A percentile compares a stretch with the other conserved stretches of the same genome.
These are phyloP conservation scores for Aspergillus cavernicola DNA, from an alignment of 495 filamentous ascomycete species.

Conservation along the genomic window DNA sequence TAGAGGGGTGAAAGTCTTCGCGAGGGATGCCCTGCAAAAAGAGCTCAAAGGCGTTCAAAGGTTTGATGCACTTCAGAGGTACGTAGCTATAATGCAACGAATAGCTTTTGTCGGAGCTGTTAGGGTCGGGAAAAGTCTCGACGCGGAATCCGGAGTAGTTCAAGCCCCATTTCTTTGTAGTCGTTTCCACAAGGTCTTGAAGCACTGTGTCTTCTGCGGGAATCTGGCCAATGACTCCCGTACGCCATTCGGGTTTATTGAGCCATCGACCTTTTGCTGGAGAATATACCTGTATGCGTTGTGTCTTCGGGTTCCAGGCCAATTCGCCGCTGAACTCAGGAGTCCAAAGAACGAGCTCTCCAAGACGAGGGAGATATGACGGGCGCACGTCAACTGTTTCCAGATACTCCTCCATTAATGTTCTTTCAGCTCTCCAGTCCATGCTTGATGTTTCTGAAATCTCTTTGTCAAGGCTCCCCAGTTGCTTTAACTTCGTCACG, in stretches of 20 bases:
- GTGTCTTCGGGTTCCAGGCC: constrained; percentile 25
- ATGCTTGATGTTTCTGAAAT: constrained; percentile 47
- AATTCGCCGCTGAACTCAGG: constrained; percentile 36
- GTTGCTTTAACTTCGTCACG: constrained; percentile 44
- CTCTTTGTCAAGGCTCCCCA: constrained; percentile 33
- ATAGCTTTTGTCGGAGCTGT: constrained; percentile 46
- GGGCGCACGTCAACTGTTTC: constrained; percentile 38
- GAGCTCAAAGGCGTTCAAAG: constrained; percentile 49
- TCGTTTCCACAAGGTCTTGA: constrained; percentile 40
- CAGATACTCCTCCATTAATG: constrained; percentile 32
- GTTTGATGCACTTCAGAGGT: constrained; percentile 50
- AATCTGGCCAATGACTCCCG: constrained; percentile 51
- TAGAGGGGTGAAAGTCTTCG: constrained; percentile 48
- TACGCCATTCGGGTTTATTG: constrained; percentile 50
- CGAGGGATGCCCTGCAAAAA: constrained; percentile 38
- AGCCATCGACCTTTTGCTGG: constrained; percentile 22
- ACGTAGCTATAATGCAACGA: constrained; percentile 53
- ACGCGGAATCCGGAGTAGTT: constrained; percentile 57
- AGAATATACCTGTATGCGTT: constrained; percentile 32
- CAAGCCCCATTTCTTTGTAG: constrained; percentile 35
- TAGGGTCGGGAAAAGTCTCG: constrained; percentile 51
- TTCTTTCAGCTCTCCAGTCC: constrained; percentile 51
- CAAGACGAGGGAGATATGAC: constrained; percentile 51
- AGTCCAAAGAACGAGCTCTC: constrained; percentile 57
- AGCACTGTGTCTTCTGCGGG: constrained; percentile 38